Conservation (phyloP, 495 filamentous ascomycete genomes). For the Penicillium cosmopolitanum region DNA sequence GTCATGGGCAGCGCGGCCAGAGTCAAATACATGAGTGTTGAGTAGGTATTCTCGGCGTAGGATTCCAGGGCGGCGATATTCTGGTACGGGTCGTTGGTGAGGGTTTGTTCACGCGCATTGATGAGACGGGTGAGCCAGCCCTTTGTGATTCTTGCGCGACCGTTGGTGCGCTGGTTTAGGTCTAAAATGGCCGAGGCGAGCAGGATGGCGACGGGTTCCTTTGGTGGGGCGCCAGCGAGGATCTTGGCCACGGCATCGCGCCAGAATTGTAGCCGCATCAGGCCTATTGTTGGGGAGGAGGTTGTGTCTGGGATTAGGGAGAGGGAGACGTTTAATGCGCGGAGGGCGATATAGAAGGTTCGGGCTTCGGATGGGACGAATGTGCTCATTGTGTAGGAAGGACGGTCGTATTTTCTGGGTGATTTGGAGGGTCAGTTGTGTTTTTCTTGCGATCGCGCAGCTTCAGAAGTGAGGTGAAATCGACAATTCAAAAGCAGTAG, state of each 20-base stretch:
- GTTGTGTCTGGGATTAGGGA: constrained; percentile 86
- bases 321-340: constrained; percentile 90
- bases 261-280: constrained; percentile 94
- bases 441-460: background rate
- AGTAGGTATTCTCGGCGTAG: constrained; percentile 94
- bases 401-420: constrained; percentile 76
- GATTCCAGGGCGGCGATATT: constrained; percentile 74
- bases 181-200: constrained; percentile 69
- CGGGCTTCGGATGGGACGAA: constrained; percentile 74
- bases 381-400: constrained; percentile 81
- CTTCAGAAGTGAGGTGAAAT: background rate
- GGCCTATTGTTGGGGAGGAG: constrained; percentile 76
- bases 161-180: constrained; percentile 57
- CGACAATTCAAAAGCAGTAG: background rate
- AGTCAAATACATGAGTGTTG: constrained; percentile 88
- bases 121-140: constrained; percentile 83
- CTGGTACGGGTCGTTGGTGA: constrained; percentile 81
- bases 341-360: constrained; percentile 86
- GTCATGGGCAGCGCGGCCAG: constrained; percentile 74
- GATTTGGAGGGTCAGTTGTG: background rate
- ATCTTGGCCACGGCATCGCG: constrained; percentile 76
- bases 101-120: constrained; percentile 75
- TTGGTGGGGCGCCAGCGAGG: constrained; percentile 74
- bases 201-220: constrained; percentile 88
- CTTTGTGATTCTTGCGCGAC: constrained; percentile 66